A percentile compares a stretch with the other conserved stretches of the same genome.
Evolutionary conservation across 371 early-diverging fungal genomes (phyloP).

Genomic region (Syncephalastrum racemosum): DNA sequence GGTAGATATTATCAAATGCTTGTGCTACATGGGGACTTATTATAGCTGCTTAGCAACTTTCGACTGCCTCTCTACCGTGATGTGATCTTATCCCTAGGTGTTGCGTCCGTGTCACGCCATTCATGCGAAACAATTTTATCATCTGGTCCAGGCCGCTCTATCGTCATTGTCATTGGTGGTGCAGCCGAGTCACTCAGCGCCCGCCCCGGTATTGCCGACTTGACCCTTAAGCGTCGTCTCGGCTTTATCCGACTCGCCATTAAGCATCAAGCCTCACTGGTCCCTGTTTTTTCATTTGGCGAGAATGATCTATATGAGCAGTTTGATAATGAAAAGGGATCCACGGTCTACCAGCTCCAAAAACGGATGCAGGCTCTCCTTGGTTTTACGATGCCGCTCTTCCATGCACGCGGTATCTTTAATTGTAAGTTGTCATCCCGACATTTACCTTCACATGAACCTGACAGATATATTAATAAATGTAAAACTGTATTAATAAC

Average conservation of each 20-base stretch:
- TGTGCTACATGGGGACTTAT: neutral
- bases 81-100: constrained; percentile 65
- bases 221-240: constrained; percentile 69
- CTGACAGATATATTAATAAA: neutral
- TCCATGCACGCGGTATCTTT: constrained; percentile 76
- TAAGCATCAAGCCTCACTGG: constrained; percentile 62
- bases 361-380: constrained; percentile 56
- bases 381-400: constrained; percentile 73
- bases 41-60: constrained; percentile 46
- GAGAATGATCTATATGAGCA: constrained; percentile 82
- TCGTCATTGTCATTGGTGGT: constrained; percentile 78
- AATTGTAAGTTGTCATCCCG: constrained; percentile 50
- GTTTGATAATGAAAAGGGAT: constrained; percentile 50
- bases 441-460: neutral
- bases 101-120: constrained; percentile 73
- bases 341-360: constrained; percentile 57
- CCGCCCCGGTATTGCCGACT: constrained; percentile 61
- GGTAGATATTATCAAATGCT: constrained; percentile 4
- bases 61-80: constrained; percentile 78
- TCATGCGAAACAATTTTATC: constrained; percentile 75
- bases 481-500: neutral
- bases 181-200: constrained; percentile 76
- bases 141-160: constrained; percentile 77
- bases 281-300: constrained; percentile 80
- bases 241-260: constrained; percentile 87